phyloP scores from a whole-genome alignment of 2,329 filamentous ascomycete genomes.

The Biscogniauxia sp. region DNA sequence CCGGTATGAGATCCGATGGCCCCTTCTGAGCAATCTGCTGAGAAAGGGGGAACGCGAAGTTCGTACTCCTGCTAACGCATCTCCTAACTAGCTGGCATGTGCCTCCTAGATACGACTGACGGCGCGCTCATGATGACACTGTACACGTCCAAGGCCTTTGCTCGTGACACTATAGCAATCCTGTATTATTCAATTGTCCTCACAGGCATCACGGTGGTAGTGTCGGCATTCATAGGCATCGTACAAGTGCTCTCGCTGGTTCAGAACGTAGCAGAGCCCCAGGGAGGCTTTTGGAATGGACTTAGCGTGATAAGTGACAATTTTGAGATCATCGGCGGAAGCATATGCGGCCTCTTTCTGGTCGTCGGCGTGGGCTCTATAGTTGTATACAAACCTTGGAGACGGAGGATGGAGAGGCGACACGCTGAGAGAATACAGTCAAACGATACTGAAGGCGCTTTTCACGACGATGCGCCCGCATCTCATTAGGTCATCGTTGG shows the following conservation, averaged over 20 bases:
- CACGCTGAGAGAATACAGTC: conserved; percentile 14
- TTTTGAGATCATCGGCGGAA: conserved; percentile 82
- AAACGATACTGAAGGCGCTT: conserved; percentile 12
- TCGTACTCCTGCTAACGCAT: conserved; percentile 2
- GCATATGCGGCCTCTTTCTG: conserved; percentile 82
- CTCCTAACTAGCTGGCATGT: conserved; percentile 72
- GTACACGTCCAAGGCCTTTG: conserved; percentile 78
- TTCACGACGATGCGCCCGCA: conserved; percentile 14
- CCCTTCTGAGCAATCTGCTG: not conserved
- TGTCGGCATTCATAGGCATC: conserved; percentile 80
- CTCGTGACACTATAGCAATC: conserved; percentile 81
- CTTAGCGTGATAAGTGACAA: conserved; percentile 73
- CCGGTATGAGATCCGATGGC: conserved; percentile 48
- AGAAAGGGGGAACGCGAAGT: not conserved
- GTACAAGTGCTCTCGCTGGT: conserved; percentile 81
- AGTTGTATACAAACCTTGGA: conserved; percentile 77
- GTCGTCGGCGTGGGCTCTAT: conserved; percentile 73
- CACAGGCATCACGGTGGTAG: conserved; percentile 77
- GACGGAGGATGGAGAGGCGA: conserved; percentile 45
- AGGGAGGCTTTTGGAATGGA: conserved; percentile 86
- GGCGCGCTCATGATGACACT: conserved; percentile 93
- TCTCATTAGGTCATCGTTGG: not conserved
- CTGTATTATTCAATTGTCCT: conserved; percentile 91
- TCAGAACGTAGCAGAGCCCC: conserved; percentile 70
- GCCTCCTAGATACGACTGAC: conserved; percentile 86